Evolutionary conservation across 192 early-diverging fungal species (phyloP), one percentile per base, ranked within the genome.

Genomic region (Umbelopsis vinacea): DNA sequence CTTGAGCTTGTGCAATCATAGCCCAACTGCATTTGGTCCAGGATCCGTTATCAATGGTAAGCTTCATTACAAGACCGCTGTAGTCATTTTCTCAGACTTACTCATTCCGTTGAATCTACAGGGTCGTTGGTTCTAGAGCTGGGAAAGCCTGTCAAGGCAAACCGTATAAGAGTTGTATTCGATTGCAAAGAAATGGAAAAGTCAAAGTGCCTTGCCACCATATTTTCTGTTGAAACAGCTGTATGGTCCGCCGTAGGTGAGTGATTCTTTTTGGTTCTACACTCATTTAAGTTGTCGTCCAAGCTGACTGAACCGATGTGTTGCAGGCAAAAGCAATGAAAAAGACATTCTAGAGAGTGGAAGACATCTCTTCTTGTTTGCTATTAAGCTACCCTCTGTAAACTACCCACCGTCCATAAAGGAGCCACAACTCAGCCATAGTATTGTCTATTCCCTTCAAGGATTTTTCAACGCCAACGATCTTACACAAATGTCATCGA

Each of bases 361-460:
- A 17, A 67, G 77, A n/a, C 72, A 74, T 40, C 52, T 79, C 46
- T 74, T 70, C 46, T 46, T 79, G 38, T 79, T 79, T 74, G 71
- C 77, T n/a, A 71, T 79, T 50, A 48, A 71, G 67, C 23, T 79
- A 10, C 77, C 77, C 17, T n/a, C 53, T 40, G 69, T 74, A 6
- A 79, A 79, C 46, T 79, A 79, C 38, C 77, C 77, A 33, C 73
- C 77, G 24, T 68, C 73, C 0, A 68, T 79, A 37, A 22, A 17
- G 17, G 77, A 79, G 23, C 19, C 73, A 0, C 26, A 24, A 5
- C 35, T 74, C 3, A 66, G 67, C 26, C 73, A 74, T 53, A 63
- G 47, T 43, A 69, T 79, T 10, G 35, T 26, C 24, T 79, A 79
- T 66, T 68, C 66, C 19, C 48, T 79, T 0, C 73, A 79, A 71